These are phyloP conservation scores for Torulaspora quercuum DNA, from an alignment of 805 yeast genomes.

Conservation along the genomic window DNA sequence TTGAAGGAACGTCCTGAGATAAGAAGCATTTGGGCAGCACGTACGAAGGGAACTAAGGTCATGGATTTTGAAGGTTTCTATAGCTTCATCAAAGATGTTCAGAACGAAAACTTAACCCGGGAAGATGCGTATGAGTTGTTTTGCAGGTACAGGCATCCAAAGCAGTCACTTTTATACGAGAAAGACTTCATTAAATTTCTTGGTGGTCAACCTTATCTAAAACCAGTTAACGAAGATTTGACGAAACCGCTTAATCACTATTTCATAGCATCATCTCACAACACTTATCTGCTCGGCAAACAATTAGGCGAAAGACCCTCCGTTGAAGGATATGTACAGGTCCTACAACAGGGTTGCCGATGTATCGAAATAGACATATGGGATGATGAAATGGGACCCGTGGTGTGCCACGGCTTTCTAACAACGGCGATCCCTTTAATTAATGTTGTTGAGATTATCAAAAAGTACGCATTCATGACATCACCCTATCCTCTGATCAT, in stretches of 20 bases:
- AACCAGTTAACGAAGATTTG: slow-evolving; percentile 36
- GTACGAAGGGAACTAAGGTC: slow-evolving; percentile 23
- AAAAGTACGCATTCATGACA: slow-evolving; percentile 83
- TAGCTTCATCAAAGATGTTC: slow-evolving; percentile 47
- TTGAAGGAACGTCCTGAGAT: slow-evolving; percentile 68
- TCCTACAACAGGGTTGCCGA: slow-evolving; percentile 86
- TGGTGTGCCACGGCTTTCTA: slow-evolving; percentile 88
- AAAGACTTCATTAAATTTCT: slow-evolving; percentile 33
- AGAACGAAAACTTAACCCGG: slow-evolving; percentile 42
- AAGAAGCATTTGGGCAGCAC: slow-evolving; percentile 43
- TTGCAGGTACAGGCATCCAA: slow-evolving; percentile 34
- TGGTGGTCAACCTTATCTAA: slow-evolving; percentile 32
- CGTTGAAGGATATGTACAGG: slow-evolving; percentile 82
- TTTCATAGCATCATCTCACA: slow-evolving; percentile 89
- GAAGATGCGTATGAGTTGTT: slow-evolving; percentile 38
- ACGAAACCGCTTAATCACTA: slow-evolving; percentile 77
- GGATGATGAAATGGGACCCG: slow-evolving; percentile 81
- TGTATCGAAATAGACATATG: slow-evolving; percentile 95
- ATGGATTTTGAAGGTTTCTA: slow-evolving; percentile 37
- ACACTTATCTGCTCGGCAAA: slow-evolving; percentile 83
- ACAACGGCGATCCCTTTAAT: slow-evolving; percentile 68
- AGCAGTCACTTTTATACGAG: slow-evolving; percentile 15
- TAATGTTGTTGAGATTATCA: slow-evolving; percentile 67
- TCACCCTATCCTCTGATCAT: slow-evolving; percentile 82
- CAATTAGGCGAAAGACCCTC: slow-evolving; percentile 87